These are phyloP conservation scores for Turnera subulata DNA, from an alignment of 345 rosid species.

Conservation along the genomic window DNA sequence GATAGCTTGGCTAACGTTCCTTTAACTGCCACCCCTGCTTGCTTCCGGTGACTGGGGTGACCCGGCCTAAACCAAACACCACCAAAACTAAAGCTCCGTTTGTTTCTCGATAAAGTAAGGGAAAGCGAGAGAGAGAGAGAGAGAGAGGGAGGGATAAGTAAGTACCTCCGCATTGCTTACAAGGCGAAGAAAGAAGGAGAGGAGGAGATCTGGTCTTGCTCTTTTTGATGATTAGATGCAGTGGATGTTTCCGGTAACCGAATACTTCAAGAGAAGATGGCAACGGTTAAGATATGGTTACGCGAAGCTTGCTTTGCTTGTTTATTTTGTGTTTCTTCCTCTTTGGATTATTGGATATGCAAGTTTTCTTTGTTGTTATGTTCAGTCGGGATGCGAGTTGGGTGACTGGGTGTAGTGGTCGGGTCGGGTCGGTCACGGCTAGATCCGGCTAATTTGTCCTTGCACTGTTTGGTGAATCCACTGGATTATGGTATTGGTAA, in stretches of 20 bases:
- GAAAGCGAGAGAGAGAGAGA: background rate
- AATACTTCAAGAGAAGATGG: no score
- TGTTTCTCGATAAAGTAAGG: background rate
- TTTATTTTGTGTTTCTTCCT: no score
- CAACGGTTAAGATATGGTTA: no score
- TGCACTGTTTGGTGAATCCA: no score
- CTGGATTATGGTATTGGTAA: no score
- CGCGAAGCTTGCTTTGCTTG: no score
- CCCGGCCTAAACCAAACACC: constrained; percentile 41
- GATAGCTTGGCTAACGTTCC: constrained; percentile 59
- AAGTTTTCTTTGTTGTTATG: no score
- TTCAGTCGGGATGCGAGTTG: no score
- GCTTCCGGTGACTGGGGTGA: constrained; percentile 66
- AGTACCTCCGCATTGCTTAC: constrained; percentile 19
- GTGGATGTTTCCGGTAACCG: background rate
- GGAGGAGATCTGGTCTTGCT: constrained; percentile 2
- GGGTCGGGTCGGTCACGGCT: no score
- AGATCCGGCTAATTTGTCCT: no score
- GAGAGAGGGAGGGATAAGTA: background rate
- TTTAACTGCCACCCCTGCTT: constrained; percentile 44
- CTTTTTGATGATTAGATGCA: background rate
- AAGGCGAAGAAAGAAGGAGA: background rate
- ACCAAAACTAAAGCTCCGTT: background rate
- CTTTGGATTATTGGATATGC: no score
- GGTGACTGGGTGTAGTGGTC: no score